phyloP scores from a whole-genome alignment of 805 yeast genomes.

The Yarrowia hollandica region DNA sequence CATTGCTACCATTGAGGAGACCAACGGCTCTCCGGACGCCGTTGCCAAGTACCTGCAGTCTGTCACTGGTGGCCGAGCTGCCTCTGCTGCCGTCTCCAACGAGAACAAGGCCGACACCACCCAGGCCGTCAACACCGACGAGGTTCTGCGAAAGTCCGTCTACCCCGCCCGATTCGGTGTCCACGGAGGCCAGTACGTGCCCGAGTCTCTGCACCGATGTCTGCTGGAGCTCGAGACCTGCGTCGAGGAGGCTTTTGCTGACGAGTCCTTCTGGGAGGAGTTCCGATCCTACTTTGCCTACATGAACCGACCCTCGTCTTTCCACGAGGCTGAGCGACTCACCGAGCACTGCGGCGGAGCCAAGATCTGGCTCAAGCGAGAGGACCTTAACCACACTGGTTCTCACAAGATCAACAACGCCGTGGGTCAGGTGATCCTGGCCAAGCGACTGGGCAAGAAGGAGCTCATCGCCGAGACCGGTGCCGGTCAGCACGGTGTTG shows the following conservation, averaged over 20 bases:
- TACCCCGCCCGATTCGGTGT: conserved; percentile 83
- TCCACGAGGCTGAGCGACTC: conserved; percentile 88
- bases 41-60: conserved; percentile 68
- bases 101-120: conserved; percentile 8
- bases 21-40: conserved; percentile 51
- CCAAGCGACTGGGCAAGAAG: conserved; percentile 49
- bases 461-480: conserved; percentile 52
- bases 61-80: conserved; percentile 57
- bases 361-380: conserved; percentile 96
- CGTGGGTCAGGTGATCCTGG: conserved; percentile 48
- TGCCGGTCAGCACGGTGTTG: conserved; percentile 55
- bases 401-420: conserved; percentile 52
- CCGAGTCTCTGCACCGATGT: conserved; percentile 92
- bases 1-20: conserved; percentile 65
- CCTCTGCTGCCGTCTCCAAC: conserved; percentile 17
- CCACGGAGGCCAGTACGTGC: conserved; percentile 98
- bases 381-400: conserved; percentile 64
- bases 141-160: conserved; percentile 23
- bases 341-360: conserved; percentile 92
- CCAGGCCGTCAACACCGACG: conserved; percentile 26
- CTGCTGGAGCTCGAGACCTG: conserved; percentile 84
- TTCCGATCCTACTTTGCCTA: conserved; percentile 79
- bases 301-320: conserved; percentile 94
- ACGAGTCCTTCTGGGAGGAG: conserved; percentile 91
- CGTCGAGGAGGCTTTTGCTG: conserved; percentile 84